Percentiles rank a stretch among this genome's conserved stretches.
phyloP scores from a whole-genome alignment of 2,329 filamentous ascomycete species.

The Pseudogymnoascus verrucosus region DNA sequence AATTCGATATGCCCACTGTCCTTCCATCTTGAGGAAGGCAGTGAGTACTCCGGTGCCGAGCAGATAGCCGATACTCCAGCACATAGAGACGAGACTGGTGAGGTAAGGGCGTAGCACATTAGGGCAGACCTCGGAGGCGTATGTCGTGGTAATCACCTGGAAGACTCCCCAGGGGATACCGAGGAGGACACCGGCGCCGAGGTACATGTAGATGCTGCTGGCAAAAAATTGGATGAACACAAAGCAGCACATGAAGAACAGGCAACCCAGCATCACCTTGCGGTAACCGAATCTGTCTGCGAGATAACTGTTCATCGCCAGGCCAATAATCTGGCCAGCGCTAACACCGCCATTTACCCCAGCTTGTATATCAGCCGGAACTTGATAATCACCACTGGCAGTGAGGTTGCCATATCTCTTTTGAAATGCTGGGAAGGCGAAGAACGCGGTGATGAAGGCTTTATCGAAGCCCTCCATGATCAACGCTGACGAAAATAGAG shows the following conservation, averaged over 20 bases:
- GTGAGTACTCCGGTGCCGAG: conserved; percentile 39
- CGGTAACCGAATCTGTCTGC: conserved; percentile 17
- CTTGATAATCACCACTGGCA: conserved; percentile 14
- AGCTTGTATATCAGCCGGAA: conserved; percentile 30
- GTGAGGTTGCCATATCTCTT: conserved; percentile 16
- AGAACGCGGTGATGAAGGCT: conserved; percentile 28
- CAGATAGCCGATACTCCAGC: conserved; percentile 40
- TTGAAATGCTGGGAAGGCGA: conserved; percentile 19
- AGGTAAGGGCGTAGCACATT: conserved; percentile 42
- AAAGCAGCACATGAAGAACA: conserved; percentile 32
- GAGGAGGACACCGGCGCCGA: conserved; percentile 38
- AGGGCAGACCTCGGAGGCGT: conserved; percentile 40
- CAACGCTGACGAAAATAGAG: conserved; percentile 28
- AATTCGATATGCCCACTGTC: conserved; percentile 39
- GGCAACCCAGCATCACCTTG: conserved; percentile 18
- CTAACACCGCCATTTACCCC: conserved; percentile 22
- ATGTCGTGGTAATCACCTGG: conserved; percentile 31
- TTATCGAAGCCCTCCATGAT: conserved; percentile 33
- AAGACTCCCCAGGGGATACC: conserved; percentile 44
- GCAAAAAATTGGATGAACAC: conserved; percentile 41
- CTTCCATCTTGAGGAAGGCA: conserved; percentile 32
- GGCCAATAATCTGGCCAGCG: conserved; percentile 18
- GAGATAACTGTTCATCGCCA: conserved; percentile 18
- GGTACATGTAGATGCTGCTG: conserved; percentile 34
- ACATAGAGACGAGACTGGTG: conserved; percentile 43